Evolutionary conservation across 192 early-diverging fungal genomes (phyloP).

Genomic region (Jimgerdemannia flammicorona): DNA sequence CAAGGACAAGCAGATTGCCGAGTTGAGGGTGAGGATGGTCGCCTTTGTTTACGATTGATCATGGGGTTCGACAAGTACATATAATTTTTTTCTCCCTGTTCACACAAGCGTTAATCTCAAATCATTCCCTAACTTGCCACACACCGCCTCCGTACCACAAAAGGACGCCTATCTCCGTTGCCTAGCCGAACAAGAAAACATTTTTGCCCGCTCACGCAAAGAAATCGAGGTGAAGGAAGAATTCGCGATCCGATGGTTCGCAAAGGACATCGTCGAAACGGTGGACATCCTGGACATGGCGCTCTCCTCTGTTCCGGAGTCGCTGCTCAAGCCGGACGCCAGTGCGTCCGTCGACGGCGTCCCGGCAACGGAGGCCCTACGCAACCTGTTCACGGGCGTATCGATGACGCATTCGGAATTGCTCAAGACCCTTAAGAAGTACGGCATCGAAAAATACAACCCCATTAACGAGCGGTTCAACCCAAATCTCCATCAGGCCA

Average conservation of each 20-base stretch:
- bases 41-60: conserved; percentile 3
- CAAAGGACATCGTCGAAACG: conserved; percentile 91
- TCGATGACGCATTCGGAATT: conserved; percentile 85
- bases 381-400: conserved; percentile 84
- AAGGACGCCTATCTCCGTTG: conserved; percentile 89
- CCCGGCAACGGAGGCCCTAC: conserved; percentile 38
- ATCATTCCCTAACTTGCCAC: not conserved
- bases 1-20: conserved; percentile 79
- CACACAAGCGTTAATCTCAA: not conserved
- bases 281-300: conserved; percentile 91
- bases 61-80: not conserved
- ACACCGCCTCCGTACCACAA: conserved; percentile 2
- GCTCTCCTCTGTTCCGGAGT: conserved; percentile 80
- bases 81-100: not conserved
- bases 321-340: conserved; percentile 31
- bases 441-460: conserved; percentile 79
- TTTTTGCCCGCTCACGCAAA: conserved; percentile 81
- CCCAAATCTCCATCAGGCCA: conserved; percentile 89
- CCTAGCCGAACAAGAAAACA: conserved; percentile 96
- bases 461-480: conserved; percentile 91
- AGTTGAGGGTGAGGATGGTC: conserved; percentile 61
- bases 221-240: conserved; percentile 78
- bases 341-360: conserved; percentile 10
- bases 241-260: conserved; percentile 97
- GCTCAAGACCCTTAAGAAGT: conserved; percentile 79